phyloP scores from a whole-genome alignment of 2,329 filamentous ascomycete genomes.

The Arthroderma sp. region DNA sequence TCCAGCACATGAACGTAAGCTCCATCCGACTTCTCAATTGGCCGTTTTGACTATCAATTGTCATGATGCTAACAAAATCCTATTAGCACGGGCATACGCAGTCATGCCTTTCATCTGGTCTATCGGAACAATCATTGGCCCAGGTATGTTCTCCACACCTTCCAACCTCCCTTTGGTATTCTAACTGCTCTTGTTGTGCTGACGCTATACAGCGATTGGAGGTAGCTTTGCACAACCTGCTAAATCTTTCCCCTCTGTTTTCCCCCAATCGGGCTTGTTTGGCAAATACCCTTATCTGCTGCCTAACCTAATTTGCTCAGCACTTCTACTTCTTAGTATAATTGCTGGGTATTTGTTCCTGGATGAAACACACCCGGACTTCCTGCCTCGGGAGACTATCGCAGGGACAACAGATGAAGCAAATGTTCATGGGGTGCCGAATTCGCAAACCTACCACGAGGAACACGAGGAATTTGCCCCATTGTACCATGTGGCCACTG shows the following conservation, averaged over 20 bases:
- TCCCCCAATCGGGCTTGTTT: conserved; percentile 58
- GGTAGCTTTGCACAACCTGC: conserved; percentile 73
- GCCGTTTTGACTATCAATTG: background rate
- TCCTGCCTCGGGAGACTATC: conserved; percentile 45
- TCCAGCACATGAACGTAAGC: conserved; percentile 60
- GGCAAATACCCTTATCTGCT: conserved; percentile 72
- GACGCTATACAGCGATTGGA: conserved; percentile 50
- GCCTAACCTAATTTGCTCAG: conserved; percentile 74
- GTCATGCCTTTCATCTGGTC: conserved; percentile 90
- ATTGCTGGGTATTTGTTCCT: conserved; percentile 67
- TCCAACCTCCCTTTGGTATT: background rate
- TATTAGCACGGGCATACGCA: conserved; percentile 59
- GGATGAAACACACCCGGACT: conserved; percentile 75
- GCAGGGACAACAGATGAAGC: conserved; percentile 18
- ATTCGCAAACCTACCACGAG: background rate
- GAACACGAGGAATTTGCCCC: conserved; percentile 9
- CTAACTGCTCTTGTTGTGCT: background rate
- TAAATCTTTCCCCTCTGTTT: conserved; percentile 56
- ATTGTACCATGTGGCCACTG: conserved; percentile 53
- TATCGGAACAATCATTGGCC: conserved; percentile 75
- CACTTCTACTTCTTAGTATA: conserved; percentile 64
- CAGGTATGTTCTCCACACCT: conserved; percentile 29
- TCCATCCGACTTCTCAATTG: background rate
- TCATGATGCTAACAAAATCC: background rate
- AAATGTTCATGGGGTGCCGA: background rate